phyloP scores from a whole-genome alignment of 2,329 filamentous ascomycete species.

The Aspergillus ochraceoroseus region DNA sequence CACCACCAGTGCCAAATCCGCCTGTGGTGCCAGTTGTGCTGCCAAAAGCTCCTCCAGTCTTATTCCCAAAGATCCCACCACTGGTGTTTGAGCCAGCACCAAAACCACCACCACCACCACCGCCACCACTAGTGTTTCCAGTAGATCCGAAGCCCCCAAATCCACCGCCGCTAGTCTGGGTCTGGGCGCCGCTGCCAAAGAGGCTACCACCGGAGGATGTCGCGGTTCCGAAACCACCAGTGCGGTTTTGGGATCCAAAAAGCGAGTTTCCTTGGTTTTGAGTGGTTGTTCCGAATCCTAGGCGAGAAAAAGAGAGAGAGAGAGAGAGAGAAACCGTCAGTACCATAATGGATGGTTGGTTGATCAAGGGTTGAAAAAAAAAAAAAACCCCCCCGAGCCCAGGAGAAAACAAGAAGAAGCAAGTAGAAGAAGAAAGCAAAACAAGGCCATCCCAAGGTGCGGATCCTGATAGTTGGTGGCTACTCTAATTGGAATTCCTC shows the following conservation, averaged over 20 bases:
- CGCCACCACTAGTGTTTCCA: constrained; percentile 25
- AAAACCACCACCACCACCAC: too few species aligned
- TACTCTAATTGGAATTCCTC: neutral
- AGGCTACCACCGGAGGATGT: constrained; percentile 30
- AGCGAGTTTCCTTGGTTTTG: constrained; percentile 33
- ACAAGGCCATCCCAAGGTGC: constrained; percentile 7
- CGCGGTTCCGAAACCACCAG: constrained; percentile 32
- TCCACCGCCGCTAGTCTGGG: constrained; percentile 18
- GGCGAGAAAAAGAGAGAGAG: constrained; percentile 8
- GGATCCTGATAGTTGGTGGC: constrained; percentile 2
- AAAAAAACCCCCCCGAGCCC: neutral
- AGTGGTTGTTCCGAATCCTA: constrained; percentile 38
- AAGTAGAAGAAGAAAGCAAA: constrained; percentile 5
- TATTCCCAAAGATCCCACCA: constrained; percentile 27
- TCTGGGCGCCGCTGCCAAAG: constrained; percentile 29
- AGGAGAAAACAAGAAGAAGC: constrained; percentile 1
- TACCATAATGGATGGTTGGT: too few species aligned
- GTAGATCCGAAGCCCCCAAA: constrained; percentile 30
- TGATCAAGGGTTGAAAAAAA: constrained; percentile 3
- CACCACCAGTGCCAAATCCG: constrained; percentile 27
- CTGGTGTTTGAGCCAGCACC: constrained; percentile 31
- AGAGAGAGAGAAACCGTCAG: constrained; percentile 6
- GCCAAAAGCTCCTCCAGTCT: constrained; percentile 20
- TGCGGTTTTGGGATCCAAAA: constrained; percentile 35
- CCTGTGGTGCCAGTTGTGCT: constrained; percentile 16